Conservation (phyloP, 2,329 filamentous ascomycete species). For the Apiospora phragmitis region DNA sequence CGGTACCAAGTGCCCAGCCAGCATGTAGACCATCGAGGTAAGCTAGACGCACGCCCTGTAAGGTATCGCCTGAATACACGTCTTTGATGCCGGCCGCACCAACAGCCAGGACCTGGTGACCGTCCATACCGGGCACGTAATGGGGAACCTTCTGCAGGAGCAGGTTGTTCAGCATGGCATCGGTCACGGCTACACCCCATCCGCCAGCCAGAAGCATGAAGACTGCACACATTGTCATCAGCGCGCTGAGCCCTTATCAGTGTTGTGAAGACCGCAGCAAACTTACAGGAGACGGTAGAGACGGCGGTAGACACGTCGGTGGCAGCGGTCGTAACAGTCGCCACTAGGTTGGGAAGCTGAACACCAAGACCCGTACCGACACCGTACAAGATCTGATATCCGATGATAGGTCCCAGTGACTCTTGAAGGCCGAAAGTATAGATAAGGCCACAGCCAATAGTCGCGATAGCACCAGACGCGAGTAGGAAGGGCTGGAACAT, state of each 20-base stretch:
- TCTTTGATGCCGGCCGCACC: constrained; percentile 39
- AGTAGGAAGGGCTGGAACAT: constrained; percentile 44
- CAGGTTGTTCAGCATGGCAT: constrained; percentile 51
- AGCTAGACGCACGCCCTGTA: constrained; percentile 37
- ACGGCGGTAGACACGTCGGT: background rate
- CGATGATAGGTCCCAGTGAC: constrained; percentile 29
- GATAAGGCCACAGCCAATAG: constrained; percentile 42
- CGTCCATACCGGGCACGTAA: constrained; percentile 36
- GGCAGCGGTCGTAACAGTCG: constrained; percentile 11
- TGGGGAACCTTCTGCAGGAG: constrained; percentile 40
- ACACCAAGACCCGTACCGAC: constrained; percentile 39
- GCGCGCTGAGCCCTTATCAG: background rate
- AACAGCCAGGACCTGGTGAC: constrained; percentile 29
- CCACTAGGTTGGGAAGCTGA: constrained; percentile 34
- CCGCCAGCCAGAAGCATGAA: constrained; percentile 42
- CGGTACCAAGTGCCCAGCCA: constrained; percentile 9
- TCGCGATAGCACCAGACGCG: constrained; percentile 32
- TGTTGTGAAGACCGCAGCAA: background rate
- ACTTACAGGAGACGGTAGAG: background rate
- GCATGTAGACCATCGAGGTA: constrained; percentile 44
- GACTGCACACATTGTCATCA: constrained; percentile 21
- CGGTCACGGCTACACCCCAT: constrained; percentile 51
- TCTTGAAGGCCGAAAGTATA: constrained; percentile 39
- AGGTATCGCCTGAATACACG: constrained; percentile 27
- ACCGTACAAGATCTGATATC: constrained; percentile 44